These are phyloP conservation scores for Tuber magnatum DNA, from an alignment of 495 filamentous ascomycete species.

Conservation along the genomic window DNA sequence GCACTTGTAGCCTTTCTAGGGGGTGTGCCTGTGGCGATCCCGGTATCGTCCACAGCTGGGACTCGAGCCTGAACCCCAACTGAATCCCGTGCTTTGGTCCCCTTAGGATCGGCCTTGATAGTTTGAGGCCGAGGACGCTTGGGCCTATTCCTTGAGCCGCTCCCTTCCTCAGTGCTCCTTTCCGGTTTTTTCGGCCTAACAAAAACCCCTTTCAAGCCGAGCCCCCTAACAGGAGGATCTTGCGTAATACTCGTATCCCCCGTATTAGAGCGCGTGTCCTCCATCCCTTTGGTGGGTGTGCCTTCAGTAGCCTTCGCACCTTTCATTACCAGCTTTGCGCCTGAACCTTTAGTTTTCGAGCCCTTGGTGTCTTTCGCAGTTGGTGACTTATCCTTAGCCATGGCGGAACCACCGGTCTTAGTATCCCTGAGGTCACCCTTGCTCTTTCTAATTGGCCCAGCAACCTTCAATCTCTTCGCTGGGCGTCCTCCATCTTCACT, in stretches of 20 bases:
- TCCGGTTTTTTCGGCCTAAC: neutral
- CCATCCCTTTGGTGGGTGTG: neutral
- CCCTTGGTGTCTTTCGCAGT: neutral
- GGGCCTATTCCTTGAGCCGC: neutral
- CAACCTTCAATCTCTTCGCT: neutral
- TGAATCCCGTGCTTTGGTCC: neutral
- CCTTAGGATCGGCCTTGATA: neutral
- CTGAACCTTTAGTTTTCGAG: neutral
- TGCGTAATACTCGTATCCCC: neutral
- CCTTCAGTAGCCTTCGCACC: neutral
- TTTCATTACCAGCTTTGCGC: neutral
- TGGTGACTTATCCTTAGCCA: neutral
- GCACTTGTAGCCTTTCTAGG: neutral
- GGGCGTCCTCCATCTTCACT: neutral
- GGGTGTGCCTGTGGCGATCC: neutral
- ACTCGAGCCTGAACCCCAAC: neutral
- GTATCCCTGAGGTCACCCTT: neutral
- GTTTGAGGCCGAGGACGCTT: neutral
- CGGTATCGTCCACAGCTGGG: neutral
- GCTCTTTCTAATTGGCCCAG: neutral
- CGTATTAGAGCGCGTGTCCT: neutral
- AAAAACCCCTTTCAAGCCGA: neutral
- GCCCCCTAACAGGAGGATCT: neutral
- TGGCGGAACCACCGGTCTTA: neutral
- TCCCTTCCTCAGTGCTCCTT: neutral